These are phyloP conservation scores for Peniophora sp. DNA, from an alignment of 1,284 basidiomycete genomes.

Conservation along the genomic window DNA sequence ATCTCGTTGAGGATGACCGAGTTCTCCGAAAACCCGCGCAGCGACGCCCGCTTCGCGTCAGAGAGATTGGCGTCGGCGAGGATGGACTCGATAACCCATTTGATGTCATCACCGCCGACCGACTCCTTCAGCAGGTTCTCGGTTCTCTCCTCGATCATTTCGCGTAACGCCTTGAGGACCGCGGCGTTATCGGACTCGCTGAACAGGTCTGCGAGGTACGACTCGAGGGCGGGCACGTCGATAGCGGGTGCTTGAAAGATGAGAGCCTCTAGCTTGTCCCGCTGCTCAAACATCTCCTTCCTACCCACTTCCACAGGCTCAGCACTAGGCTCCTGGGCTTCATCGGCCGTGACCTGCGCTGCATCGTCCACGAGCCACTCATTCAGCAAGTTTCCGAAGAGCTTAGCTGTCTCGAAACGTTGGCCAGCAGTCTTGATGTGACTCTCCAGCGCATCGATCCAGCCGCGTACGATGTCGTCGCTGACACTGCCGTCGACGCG, in stretches of 20 bases:
- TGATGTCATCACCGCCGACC: slow-evolving; percentile 20
- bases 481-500: neutral
- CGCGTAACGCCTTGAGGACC: slow-evolving; percentile 21
- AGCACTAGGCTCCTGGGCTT: slow-evolving; percentile 1
- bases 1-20: slow-evolving; percentile 28
- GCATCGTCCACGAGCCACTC: slow-evolving; percentile 37
- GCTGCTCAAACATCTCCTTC: slow-evolving; percentile 34
- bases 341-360: slow-evolving; percentile 20
- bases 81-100: slow-evolving; percentile 24
- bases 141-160: slow-evolving; percentile 19
- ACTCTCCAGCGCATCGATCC: slow-evolving; percentile 28
- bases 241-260: slow-evolving; percentile 28
- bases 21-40: slow-evolving; percentile 33
- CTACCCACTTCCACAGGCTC: slow-evolving; percentile 26
- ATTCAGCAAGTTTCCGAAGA: slow-evolving; percentile 32
- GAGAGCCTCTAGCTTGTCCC: slow-evolving; percentile 27
- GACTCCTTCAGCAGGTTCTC: slow-evolving; percentile 15
- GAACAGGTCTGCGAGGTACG: slow-evolving; percentile 29
- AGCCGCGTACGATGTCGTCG: slow-evolving; percentile 7
- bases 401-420: slow-evolving; percentile 31
- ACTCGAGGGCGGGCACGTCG: slow-evolving; percentile 21
- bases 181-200: slow-evolving; percentile 19
- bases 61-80: slow-evolving; percentile 27
- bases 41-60: slow-evolving; percentile 28
- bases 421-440: slow-evolving; percentile 27